Percentiles rank a stretch among this genome's conserved stretches.
Conservation (phyloP, 2,329 filamentous ascomycete species). For the Fusarium scirpi region DNA sequence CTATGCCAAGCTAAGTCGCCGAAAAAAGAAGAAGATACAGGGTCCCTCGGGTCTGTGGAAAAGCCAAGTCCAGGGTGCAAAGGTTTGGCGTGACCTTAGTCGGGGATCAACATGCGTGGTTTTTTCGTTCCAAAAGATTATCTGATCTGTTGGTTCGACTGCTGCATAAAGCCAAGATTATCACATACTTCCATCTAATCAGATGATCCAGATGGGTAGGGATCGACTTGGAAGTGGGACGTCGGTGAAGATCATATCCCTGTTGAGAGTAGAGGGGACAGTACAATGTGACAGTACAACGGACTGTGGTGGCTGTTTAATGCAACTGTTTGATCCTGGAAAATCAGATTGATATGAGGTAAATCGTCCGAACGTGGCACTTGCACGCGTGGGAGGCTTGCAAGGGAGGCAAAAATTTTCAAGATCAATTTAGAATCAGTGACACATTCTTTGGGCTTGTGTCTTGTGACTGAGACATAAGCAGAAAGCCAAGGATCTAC, state of each 20-base stretch:
- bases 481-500: neutral
- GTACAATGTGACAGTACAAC: constrained; percentile 1
- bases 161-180: constrained; percentile 25
- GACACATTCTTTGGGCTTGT: neutral
- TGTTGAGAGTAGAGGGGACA: neutral
- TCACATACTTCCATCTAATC: constrained; percentile 26
- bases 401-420: neutral
- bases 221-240: constrained; percentile 14
- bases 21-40: constrained; percentile 1
- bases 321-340: neutral
- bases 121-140: neutral
- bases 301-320: neutral
- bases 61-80: constrained; percentile 1
- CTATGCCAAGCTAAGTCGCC: neutral
- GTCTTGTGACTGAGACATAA: neutral
- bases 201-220: constrained; percentile 23
- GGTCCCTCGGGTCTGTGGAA: constrained; percentile 1
- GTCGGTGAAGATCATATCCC: neutral
- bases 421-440: neutral
- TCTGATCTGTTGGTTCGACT: constrained; percentile 17
- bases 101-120: constrained; percentile 11
- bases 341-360: constrained; percentile 7
- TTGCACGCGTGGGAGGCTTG: neutral
- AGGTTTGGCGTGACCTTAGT: neutral
- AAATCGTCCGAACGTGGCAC: constrained; percentile 1